Evolutionary conservation across 2,329 filamentous ascomycete species (phyloP).

Genomic region (Fusarium sp.): DNA sequence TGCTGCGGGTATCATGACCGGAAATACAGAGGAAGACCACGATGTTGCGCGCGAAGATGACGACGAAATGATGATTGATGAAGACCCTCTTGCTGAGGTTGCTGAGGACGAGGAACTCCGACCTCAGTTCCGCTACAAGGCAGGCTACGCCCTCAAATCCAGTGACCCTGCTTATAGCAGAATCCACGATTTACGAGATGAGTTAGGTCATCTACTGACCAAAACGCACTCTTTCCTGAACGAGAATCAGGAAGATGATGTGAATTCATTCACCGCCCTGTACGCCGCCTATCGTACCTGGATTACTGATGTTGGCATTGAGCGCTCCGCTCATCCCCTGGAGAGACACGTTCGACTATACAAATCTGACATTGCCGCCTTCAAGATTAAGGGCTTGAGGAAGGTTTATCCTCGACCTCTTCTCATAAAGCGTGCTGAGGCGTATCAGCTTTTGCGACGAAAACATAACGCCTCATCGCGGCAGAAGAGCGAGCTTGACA

Average conservation of each 20-base stretch:
- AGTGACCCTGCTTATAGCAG: constrained; percentile 68
- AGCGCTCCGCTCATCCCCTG: constrained; percentile 90
- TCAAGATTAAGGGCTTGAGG: constrained; percentile 90
- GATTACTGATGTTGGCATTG: constrained; percentile 98
- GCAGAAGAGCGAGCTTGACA: constrained; percentile 90
- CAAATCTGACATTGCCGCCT: constrained; percentile 85
- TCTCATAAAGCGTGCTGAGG: constrained; percentile 90
- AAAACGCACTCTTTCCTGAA: constrained; percentile 85
- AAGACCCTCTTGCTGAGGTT: constrained; percentile 67
- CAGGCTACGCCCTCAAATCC: constrained; percentile 78
- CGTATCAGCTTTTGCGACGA: constrained; percentile 92
- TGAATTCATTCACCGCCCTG: constrained; percentile 90
- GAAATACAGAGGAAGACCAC: constrained; percentile 57
- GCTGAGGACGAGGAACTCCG: constrained; percentile 83
- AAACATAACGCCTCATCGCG: constrained; percentile 91
- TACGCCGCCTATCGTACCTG: constrained; percentile 94
- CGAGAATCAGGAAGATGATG: constrained; percentile 89
- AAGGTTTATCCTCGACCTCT: constrained; percentile 93
- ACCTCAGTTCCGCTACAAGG: constrained; percentile 86
- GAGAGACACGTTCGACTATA: constrained; percentile 87
- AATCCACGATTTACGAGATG: constrained; percentile 82
- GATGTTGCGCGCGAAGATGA: constrained; percentile 61
- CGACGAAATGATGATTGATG: constrained; percentile 54
- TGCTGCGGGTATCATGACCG: constrained; percentile 62
- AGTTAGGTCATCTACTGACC: constrained; percentile 81